Percentiles rank a stretch among this genome's conserved stretches.
Evolutionary conservation across 2,329 filamentous ascomycete genomes (phyloP).

Genomic region (Penicillium glabrum): DNA sequence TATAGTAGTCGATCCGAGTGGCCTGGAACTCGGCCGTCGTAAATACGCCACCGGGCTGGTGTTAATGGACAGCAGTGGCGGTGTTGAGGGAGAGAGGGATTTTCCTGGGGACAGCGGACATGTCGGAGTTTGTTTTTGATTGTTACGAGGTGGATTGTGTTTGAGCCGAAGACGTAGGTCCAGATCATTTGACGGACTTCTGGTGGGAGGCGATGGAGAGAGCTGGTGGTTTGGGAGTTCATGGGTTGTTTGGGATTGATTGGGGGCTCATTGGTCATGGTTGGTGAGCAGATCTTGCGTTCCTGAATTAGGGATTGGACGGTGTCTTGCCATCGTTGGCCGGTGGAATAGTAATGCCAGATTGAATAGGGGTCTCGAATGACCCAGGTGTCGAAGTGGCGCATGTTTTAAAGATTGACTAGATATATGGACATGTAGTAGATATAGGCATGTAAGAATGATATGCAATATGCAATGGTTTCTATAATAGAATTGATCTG

Average conservation of each 20-base stretch:
- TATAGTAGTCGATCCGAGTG: slow-evolving; percentile 30
- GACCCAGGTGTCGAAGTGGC: slow-evolving; percentile 41
- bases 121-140: slow-evolving; percentile 37
- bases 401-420: slow-evolving; percentile 22
- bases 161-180: slow-evolving; percentile 34
- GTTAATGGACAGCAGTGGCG: slow-evolving; percentile 36
- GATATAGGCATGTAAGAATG: background rate
- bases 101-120: slow-evolving; percentile 29
- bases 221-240: slow-evolving; percentile 19
- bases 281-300: slow-evolving; percentile 35
- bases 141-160: slow-evolving; percentile 38
- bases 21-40: slow-evolving; percentile 16
- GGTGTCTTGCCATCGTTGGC: slow-evolving; percentile 36
- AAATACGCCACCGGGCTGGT: slow-evolving; percentile 32
- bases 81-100: slow-evolving; percentile 26
- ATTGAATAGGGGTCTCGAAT: slow-evolving; percentile 41
- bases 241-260: slow-evolving; percentile 15
- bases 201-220: slow-evolving; percentile 31
- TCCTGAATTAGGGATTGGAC: slow-evolving; percentile 36
- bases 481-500: background rate
- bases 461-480: background rate
- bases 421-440: background rate
- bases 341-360: slow-evolving; percentile 39
- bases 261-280: background rate
- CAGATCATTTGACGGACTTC: slow-evolving; percentile 43